Percentiles rank a stretch among this genome's conserved stretches.
Evolutionary conservation across 2,329 filamentous ascomycete species (phyloP).

Genomic region (Stachybotrys echinatus): DNA sequence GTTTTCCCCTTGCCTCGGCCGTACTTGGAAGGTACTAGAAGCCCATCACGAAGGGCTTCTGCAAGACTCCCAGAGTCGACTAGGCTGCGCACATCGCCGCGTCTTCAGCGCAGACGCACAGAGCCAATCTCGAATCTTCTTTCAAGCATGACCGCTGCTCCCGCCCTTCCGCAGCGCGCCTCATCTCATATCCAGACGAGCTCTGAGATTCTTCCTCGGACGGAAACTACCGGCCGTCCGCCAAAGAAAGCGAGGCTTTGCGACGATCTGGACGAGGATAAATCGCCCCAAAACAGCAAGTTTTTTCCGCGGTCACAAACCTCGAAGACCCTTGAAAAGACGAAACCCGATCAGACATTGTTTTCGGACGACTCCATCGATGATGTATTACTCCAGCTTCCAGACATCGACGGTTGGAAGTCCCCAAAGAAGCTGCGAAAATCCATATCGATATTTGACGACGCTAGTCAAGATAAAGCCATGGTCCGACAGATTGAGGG

Average conservation of each 20-base stretch:
- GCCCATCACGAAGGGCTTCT: background rate
- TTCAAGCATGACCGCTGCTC: conserved; percentile 14
- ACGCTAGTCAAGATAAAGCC: conserved; percentile 20
- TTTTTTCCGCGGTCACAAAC: conserved; percentile 31
- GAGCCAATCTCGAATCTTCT: conserved; percentile 46
- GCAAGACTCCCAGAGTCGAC: conserved; percentile 9
- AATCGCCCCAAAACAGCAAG: conserved; percentile 42
- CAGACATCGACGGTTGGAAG: conserved; percentile 47
- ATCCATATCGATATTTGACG: conserved; percentile 39
- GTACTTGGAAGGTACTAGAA: conserved; percentile 35
- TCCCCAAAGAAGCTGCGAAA: conserved; percentile 26
- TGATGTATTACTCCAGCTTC: conserved; percentile 44
- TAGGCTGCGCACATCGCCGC: conserved; percentile 27
- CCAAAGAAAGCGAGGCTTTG: conserved; percentile 54
- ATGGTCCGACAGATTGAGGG: conserved; percentile 1
- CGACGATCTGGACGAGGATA: conserved; percentile 31
- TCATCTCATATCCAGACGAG: conserved; percentile 7
- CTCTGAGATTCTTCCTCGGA: conserved; percentile 6
- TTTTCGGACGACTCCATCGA: conserved; percentile 55
- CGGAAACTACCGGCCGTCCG: conserved; percentile 31
- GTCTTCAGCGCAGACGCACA: conserved; percentile 42
- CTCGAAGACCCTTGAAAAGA: conserved; percentile 17
- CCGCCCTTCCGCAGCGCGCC: conserved; percentile 10
- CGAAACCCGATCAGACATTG: conserved; percentile 32
- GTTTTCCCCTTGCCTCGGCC: conserved; percentile 56